Conservation (phyloP, 441 rosid genomes). For the Populus tomentosa region DNA sequence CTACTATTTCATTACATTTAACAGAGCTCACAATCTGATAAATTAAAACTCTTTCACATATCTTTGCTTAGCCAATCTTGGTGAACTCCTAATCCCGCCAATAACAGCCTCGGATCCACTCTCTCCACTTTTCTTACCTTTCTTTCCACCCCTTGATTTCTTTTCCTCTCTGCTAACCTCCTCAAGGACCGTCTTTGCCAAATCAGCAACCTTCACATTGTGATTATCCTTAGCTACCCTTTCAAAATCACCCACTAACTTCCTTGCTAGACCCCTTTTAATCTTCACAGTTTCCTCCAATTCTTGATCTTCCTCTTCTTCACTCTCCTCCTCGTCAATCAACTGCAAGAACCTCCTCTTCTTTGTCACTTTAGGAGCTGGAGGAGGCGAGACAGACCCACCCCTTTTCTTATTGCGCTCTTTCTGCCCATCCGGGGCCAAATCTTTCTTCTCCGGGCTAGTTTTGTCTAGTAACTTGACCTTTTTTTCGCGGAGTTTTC, state of each 20-base stretch:
- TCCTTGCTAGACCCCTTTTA: conserved; percentile 41
- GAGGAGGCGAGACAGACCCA: conserved; percentile 50
- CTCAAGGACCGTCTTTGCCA: conserved; percentile 27
- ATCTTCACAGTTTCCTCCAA: conserved; percentile 19
- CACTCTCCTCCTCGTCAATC: conserved; percentile 33
- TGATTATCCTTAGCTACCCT: conserved; percentile 37
- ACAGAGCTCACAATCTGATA: not conserved
- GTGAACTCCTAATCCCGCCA: conserved; percentile 43
- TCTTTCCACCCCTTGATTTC: conserved; percentile 2
- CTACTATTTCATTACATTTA: not conserved
- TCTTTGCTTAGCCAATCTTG: conserved; percentile 47
- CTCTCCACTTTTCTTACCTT: conserved; percentile 9
- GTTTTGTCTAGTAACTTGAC: not conserved
- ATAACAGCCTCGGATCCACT: conserved; percentile 1
- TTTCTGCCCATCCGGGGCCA: conserved; percentile 1
- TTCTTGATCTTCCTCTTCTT: conserved; percentile 21
- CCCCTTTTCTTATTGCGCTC: conserved; percentile 19
- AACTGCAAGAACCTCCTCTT: conserved; percentile 47
- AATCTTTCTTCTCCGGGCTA: not conserved
- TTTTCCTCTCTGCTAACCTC: conserved; percentile 17
- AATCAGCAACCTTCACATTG: conserved; percentile 12
- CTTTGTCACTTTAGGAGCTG: conserved; percentile 51
- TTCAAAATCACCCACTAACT: conserved; percentile 75
- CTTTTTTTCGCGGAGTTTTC: conserved; percentile 41
- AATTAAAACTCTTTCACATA: not conserved